These are phyloP conservation scores for Chrysopogon serrulatus DNA, from an alignment of 176 grass and related monocot genomes.

Conservation along the genomic window DNA sequence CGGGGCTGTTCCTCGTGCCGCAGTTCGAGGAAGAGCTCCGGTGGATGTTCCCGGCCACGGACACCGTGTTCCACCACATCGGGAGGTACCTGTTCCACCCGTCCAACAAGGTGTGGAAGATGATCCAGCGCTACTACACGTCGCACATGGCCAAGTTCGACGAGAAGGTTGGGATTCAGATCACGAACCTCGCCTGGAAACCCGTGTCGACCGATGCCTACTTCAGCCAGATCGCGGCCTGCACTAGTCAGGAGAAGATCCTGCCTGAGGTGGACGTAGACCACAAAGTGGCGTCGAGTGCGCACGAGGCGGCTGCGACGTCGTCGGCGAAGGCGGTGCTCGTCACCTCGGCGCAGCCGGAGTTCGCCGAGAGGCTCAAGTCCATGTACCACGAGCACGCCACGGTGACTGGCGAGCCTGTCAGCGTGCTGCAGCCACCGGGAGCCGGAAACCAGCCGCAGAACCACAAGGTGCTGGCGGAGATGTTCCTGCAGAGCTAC, in stretches of 20 bases:
- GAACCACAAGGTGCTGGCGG: conserved; percentile 42
- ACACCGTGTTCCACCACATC: conserved; percentile 68
- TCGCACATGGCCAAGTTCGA: conserved; percentile 46
- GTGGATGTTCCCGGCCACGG: conserved; percentile 69
- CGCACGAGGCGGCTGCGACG: not conserved
- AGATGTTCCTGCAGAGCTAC: conserved; percentile 73
- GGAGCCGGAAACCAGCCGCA: conserved; percentile 13
- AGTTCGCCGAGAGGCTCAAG: conserved; percentile 42
- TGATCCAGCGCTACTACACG: conserved; percentile 48
- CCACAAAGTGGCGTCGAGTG: not conserved
- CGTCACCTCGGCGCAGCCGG: conserved; percentile 33
- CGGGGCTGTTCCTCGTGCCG: conserved; percentile 64
- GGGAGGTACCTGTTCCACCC: conserved; percentile 79
- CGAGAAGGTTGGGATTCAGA: conserved; percentile 51
- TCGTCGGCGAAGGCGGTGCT: conserved; percentile 43
- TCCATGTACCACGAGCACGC: conserved; percentile 56
- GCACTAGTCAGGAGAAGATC: conserved; percentile 45
- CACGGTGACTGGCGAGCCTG: conserved; percentile 36
- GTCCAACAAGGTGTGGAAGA: conserved; percentile 57
- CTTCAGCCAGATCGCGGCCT: conserved; percentile 43
- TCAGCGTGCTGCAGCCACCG: conserved; percentile 36
- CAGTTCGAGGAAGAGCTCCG: conserved; percentile 61
- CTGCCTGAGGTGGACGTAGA: conserved; percentile 42
- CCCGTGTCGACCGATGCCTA: conserved; percentile 34
- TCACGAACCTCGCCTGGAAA: conserved; percentile 24